Conservation (phyloP, 169 alveolate species). For the Amoebophrya sp. region DNA sequence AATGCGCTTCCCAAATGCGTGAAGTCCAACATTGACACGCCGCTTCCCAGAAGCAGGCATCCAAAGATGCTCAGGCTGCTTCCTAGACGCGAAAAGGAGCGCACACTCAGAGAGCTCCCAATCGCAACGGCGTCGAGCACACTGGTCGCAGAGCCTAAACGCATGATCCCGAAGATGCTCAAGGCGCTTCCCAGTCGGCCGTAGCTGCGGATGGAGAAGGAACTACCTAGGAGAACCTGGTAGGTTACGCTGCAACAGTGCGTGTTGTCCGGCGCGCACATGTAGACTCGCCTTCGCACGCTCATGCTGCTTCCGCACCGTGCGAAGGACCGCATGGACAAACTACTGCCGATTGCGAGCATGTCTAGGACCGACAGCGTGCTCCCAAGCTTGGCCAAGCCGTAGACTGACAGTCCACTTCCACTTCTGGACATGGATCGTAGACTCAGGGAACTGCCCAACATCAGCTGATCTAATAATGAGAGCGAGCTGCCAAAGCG, state of each 20-base stretch:
- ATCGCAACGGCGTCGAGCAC: background rate
- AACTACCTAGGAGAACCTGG: background rate
- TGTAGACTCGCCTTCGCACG: background rate
- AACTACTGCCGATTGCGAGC: background rate
- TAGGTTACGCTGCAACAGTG: background rate
- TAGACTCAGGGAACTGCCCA: background rate
- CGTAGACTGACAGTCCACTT: background rate
- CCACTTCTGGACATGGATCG: background rate
- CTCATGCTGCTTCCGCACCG: slow-evolving; percentile 18
- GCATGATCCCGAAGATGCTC: background rate
- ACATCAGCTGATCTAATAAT: background rate
- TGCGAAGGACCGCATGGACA: slow-evolving; percentile 25
- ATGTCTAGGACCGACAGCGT: background rate
- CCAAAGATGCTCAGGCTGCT: slow-evolving; percentile 38
- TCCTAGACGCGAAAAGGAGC: slow-evolving; percentile 46
- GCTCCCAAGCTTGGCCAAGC: slow-evolving; percentile 25
- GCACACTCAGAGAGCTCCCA: slow-evolving; percentile 44
- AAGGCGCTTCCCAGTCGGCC: background rate
- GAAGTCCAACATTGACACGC: background rate
- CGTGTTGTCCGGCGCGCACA: background rate
- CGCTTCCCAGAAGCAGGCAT: slow-evolving; percentile 30
- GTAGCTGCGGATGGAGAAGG: background rate
- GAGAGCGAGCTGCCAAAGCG: slow-evolving; percentile 3
- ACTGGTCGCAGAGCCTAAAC: background rate
- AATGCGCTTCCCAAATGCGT: background rate